Evolutionary conservation across 1,284 basidiomycete species (phyloP).

Genomic region (Naganishia liquefaciens): DNA sequence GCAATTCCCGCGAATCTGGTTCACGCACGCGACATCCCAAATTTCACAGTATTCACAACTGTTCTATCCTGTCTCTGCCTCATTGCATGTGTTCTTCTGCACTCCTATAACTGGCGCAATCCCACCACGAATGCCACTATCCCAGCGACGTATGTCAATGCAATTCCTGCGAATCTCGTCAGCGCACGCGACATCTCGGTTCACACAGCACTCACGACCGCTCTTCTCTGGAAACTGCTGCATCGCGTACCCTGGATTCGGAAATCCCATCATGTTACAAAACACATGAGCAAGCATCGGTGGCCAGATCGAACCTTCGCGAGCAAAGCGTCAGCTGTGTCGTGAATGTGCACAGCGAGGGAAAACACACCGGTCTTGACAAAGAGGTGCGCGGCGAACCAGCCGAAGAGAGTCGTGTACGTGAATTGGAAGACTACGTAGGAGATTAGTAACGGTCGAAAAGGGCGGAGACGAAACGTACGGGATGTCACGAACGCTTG

Average conservation of each 20-base stretch:
- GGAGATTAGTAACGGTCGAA: background rate
- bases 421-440: conserved; percentile 73
- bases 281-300: conserved; percentile 77
- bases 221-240: conserved; percentile 42
- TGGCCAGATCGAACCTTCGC: conserved; percentile 52
- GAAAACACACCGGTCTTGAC: conserved; percentile 68
- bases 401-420: conserved; percentile 91
- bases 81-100: background rate
- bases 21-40: too few relatives aligned
- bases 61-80: background rate
- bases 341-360: too few relatives aligned
- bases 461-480: conserved; percentile 44
- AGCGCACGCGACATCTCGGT: background rate
- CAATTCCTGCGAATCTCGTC: conserved; percentile 37
- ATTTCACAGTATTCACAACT: background rate
- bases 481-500: conserved; percentile 64
- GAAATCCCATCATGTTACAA: conserved; percentile 86
- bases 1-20: too few relatives aligned
- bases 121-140: conserved; percentile 46
- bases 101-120: conserved; percentile 9
- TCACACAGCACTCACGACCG: conserved; percentile 36
- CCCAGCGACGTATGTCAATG: conserved; percentile 45
- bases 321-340: background rate
- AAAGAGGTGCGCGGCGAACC: conserved; percentile 82
- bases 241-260: conserved; percentile 44